A percentile compares a stretch with the other conserved stretches of the same genome.
phyloP scores from a whole-genome alignment of 2,329 filamentous ascomycete species.

The Trichothecium sympodiale region DNA sequence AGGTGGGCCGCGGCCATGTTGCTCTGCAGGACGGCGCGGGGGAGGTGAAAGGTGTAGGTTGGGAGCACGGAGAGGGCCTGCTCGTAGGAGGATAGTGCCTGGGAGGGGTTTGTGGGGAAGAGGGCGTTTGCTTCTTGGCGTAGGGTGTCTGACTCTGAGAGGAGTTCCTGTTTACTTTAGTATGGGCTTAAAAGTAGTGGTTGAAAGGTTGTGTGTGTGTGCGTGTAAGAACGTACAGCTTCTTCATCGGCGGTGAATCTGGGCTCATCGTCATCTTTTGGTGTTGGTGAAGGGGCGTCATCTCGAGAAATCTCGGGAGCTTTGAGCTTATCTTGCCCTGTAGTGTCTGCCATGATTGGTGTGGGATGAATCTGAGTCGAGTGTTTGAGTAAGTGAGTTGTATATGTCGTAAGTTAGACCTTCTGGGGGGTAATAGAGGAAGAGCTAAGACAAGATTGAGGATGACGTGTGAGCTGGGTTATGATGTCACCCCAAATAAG shows the following conservation, averaged over 20 bases:
- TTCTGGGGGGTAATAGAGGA: too few relatives aligned
- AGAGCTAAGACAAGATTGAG: too few relatives aligned
- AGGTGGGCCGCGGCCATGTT: conserved; percentile 87
- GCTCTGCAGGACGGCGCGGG: conserved; percentile 74
- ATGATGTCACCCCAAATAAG: too few relatives aligned
- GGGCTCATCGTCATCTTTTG: conserved; percentile 9
- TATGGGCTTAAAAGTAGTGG: not conserved
- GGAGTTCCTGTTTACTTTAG: conserved; percentile 39
- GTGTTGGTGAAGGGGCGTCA: not conserved
- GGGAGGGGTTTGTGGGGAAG: conserved; percentile 63
- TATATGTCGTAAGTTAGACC: too few relatives aligned
- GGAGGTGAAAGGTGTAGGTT: conserved; percentile 68
- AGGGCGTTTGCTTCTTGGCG: conserved; percentile 70
- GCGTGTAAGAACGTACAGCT: conserved; percentile 28
- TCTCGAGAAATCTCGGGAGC: not conserved
- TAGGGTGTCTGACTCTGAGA: conserved; percentile 59
- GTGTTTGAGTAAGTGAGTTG: not conserved
- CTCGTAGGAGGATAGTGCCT: conserved; percentile 74
- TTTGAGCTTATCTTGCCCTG: not conserved
- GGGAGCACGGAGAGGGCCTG: conserved; percentile 70
- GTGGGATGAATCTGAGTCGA: not conserved
- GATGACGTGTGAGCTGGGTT: too few relatives aligned
- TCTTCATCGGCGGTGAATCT: conserved; percentile 46
- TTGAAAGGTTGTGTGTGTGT: not conserved
- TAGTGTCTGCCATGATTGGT: not conserved